A percentile compares a stretch with the other conserved stretches of the same genome.
These are phyloP conservation scores for Ceratocystis cacaofunesta DNA, from an alignment of 2,329 filamentous ascomycete species.

Conservation along the genomic window DNA sequence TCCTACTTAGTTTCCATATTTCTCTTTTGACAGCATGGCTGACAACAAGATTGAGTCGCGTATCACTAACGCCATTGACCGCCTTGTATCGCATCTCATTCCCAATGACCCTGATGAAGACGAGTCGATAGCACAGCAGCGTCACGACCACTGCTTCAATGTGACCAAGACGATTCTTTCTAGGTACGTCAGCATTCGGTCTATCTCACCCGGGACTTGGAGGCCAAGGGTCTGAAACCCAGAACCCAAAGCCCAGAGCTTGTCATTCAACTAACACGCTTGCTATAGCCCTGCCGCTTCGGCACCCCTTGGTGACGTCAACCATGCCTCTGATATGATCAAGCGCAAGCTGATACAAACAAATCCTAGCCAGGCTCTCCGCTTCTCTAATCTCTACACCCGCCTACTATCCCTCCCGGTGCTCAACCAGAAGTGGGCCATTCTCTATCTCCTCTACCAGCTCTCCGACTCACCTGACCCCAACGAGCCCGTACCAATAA, in stretches of 20 bases:
- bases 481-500: slow-evolving; percentile 35
- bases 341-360: slow-evolving; percentile 72
- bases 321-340: slow-evolving; percentile 86
- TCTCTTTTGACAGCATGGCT: slow-evolving; percentile 31
- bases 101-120: slow-evolving; percentile 51
- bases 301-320: slow-evolving; percentile 50
- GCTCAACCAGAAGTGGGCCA: slow-evolving; percentile 90
- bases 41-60: slow-evolving; percentile 38
- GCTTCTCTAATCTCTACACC: slow-evolving; percentile 83
- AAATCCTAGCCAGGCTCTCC: slow-evolving; percentile 61
- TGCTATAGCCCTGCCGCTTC: slow-evolving; percentile 14
- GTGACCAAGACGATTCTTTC: slow-evolving; percentile 38
- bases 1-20: not conserved
- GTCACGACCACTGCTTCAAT: slow-evolving; percentile 47
- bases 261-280: not conserved
- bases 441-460: slow-evolving; percentile 78
- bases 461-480: slow-evolving; percentile 55
- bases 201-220: not conserved
- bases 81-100: slow-evolving; percentile 60
- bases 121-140: slow-evolving; percentile 51
- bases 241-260: not conserved
- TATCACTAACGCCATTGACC: slow-evolving; percentile 64
- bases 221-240: not conserved
- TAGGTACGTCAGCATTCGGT: slow-evolving; percentile 26
- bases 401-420: slow-evolving; percentile 81